Base-by-base conservation (phyloP, 768 basidiomycete genomes). In the Termitomyces sp. region DNA sequence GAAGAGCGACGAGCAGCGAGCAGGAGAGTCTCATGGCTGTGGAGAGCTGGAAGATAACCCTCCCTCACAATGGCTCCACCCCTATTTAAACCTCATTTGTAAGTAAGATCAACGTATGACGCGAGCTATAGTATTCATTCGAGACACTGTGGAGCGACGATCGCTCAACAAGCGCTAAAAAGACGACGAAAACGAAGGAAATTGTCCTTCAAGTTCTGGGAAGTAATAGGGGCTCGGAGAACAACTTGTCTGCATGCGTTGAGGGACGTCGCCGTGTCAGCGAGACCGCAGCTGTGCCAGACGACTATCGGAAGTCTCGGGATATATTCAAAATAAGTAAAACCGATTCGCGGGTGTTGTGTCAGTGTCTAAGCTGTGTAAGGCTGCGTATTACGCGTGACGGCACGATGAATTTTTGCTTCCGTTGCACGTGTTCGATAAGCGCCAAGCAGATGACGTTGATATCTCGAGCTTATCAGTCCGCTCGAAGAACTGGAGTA, bases 11-110 rank as follows among this genome's bases (percentile, higher is more conserved):
- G 7, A 61, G 54, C n/a, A 58, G 47, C 13, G 54, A 49, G 33
- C 34, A 55, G n/a, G 34, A 31, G 48, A 55, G 53, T 58, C 34
- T 61, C 61, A 61, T 61, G 54, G 34, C 34, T 44, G 53, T 58
- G 34, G 31, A 22, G 49, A 54, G 24, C 16, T 27, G 45, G 48
- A 20, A 41, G 44, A 33, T 18, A 18, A 44, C 45, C 2, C 4
- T 12, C 16, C 34, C 42, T 39, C 48, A 20, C n/a, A 13, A 36
- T 15, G 18, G 20, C 46, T 50, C 58, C 54, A 51, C 61, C 54
- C 61, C 55, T 59, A 59, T 61, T 55, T 58, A 62, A 54, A 58
- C 44, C 30, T 4, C 54, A 48, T 62, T 54, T 55, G 58, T 62
- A 55, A 59, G 55, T 41, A 54, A 42, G 37, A 9, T 6, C 42